phyloP scores from a whole-genome alignment of 805 yeast species.

The Schwanniomyces polymorphus region DNA sequence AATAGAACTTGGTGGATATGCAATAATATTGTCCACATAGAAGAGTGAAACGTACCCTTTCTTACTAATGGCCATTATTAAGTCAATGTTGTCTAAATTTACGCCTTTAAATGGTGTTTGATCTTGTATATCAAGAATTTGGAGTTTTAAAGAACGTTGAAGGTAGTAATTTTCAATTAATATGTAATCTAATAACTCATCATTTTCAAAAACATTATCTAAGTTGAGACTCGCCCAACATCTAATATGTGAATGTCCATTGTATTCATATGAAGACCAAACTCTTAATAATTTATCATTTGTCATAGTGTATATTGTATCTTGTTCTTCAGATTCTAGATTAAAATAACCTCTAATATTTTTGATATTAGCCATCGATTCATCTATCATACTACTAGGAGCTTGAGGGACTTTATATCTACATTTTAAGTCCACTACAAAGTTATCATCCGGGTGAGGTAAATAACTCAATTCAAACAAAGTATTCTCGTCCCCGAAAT shows the following conservation, averaged over 20 bases:
- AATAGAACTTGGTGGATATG: constrained; percentile 57
- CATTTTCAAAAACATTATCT: constrained; percentile 17
- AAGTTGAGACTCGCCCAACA: constrained; percentile 53
- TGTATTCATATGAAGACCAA: constrained; percentile 67
- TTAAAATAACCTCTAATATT: constrained; percentile 33
- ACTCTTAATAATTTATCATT: constrained; percentile 59
- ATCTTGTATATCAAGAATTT: constrained; percentile 9
- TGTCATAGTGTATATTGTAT: constrained; percentile 61
- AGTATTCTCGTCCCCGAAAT: constrained; percentile 56
- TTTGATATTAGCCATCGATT: constrained; percentile 34
- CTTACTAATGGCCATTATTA: constrained; percentile 42
- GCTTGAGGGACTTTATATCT: constrained; percentile 22
- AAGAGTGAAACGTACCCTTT: constrained; percentile 44
- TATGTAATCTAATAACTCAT: constrained; percentile 14
- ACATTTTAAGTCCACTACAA: constrained; percentile 63
- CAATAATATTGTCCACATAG: constrained; percentile 50
- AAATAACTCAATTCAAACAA: constrained; percentile 70
- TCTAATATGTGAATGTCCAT: constrained; percentile 55
- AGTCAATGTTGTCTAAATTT: constrained; percentile 14
- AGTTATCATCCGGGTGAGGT: constrained; percentile 52
- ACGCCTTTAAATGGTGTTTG: constrained; percentile 10
- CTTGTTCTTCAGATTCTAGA: constrained; percentile 29
- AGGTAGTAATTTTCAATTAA: constrained; percentile 40
- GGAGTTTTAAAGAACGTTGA: constrained; percentile 16
- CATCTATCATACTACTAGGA: constrained; percentile 5